Conservation (phyloP, 2,329 filamentous ascomycete genomes). For the Fonsecaea pugnacius region DNA sequence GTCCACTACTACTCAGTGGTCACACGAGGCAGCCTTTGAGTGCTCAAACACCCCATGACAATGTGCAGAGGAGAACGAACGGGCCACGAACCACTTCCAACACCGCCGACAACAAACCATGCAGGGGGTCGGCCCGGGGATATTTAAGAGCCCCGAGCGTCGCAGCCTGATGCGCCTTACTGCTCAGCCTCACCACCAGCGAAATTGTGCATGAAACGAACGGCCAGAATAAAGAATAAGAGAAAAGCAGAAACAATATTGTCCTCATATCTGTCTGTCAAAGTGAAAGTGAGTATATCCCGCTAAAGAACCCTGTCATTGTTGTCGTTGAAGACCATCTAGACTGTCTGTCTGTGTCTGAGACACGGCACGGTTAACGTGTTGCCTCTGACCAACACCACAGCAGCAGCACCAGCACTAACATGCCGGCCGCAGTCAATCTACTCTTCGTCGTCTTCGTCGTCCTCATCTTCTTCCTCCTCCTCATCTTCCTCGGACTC, state of each 20-base stretch:
- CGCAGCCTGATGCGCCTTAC: constrained; percentile 1
- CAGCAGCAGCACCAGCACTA: neutral
- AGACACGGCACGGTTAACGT: constrained; percentile 7
- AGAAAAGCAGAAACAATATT: constrained; percentile 1
- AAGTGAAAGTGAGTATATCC: neutral
- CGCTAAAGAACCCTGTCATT: constrained; percentile 2
- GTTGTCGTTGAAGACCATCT: constrained; percentile 14
- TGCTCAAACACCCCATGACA: constrained; percentile 16
- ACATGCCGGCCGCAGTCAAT: constrained; percentile 1
- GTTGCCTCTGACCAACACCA: constrained; percentile 1
- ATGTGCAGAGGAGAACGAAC: neutral
- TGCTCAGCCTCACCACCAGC: neutral
- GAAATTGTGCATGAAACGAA: neutral
- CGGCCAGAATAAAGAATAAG: neutral
- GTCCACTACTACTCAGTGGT: neutral
- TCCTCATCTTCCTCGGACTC: constrained; percentile 36
- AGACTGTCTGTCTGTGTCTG: neutral
- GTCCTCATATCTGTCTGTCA: neutral
- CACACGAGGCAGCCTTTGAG: constrained; percentile 6
- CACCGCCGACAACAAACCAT: neutral
- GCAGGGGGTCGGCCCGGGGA: neutral
- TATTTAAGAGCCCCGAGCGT: neutral
- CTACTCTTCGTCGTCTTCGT: constrained; percentile 26
- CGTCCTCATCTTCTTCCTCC: constrained; percentile 35
- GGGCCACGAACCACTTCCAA: neutral